These are phyloP conservation scores for Flaveria bidentis DNA, from an alignment of 129 eudicot genomes.

Conservation along the genomic window DNA sequence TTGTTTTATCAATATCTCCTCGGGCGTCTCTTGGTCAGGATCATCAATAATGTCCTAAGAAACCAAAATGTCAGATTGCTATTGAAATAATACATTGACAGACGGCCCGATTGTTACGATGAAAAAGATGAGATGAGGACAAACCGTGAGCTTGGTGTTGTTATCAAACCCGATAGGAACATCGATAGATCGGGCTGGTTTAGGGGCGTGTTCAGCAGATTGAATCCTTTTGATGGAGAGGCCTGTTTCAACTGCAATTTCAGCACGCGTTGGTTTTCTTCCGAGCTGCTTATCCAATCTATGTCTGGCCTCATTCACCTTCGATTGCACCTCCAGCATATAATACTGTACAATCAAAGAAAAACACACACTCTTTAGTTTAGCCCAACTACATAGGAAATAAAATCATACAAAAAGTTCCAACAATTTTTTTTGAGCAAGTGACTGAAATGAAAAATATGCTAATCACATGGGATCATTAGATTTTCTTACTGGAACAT, in stretches of 20 bases:
- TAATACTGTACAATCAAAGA: conserved; percentile 52
- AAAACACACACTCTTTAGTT: not conserved
- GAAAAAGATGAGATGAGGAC: conserved; percentile 26
- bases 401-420: not conserved
- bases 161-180: conserved; percentile 60
- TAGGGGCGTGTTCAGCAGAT: conserved; percentile 69
- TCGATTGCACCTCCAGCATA: conserved; percentile 81
- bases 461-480: not conserved
- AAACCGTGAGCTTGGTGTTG: conserved; percentile 75
- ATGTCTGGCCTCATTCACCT: conserved; percentile 75
- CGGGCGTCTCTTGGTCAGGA: conserved; percentile 79
- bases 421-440: not conserved
- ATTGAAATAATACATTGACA: not conserved
- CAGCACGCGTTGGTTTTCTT: conserved; percentile 65
- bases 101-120: not conserved
- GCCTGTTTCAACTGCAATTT: conserved; percentile 77
- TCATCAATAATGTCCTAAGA: conserved; percentile 71
- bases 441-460: conserved; percentile 8
- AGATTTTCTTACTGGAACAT: conserved; percentile 71
- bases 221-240: conserved; percentile 72
- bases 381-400: not conserved
- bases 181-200: conserved; percentile 85
- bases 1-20: conserved; percentile 62
- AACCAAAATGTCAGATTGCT: not conserved
- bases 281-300: conserved; percentile 57